Percentiles rank a stretch among this genome's conserved stretches.
Evolutionary conservation across 331 rosid species (phyloP).

Genomic region (Malus hybrid): DNA sequence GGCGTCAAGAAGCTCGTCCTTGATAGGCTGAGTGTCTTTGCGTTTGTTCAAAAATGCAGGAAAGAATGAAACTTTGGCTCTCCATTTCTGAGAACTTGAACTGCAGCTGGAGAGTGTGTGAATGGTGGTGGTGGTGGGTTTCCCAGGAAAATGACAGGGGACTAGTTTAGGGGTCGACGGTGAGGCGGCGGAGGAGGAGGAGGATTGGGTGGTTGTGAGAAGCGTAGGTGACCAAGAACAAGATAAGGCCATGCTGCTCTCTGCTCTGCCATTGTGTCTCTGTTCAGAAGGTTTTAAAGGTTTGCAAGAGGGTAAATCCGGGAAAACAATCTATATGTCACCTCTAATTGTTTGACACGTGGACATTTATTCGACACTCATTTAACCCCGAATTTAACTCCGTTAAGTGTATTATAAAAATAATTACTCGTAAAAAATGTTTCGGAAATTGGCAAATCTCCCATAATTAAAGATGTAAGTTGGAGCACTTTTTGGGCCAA

Average conservation of each 20-base stretch:
- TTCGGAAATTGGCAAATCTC: no score
- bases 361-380: no score
- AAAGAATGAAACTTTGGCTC: conserved; percentile 61
- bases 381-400: no score
- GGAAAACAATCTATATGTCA: background rate
- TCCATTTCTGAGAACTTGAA: conserved; percentile 50
- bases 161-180: conserved; percentile 13
- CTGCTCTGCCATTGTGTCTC: background rate
- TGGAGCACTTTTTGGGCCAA: no score
- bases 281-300: background rate
- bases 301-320: background rate
- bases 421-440: no score
- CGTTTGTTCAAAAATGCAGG: conserved; percentile 56
- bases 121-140: conserved; percentile 18
- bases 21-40: conserved; percentile 47
- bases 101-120: background rate
- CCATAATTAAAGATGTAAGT: no score
- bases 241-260: conserved; percentile 58
- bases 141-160: conserved; percentile 8
- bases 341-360: no score
- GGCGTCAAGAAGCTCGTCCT: conserved; percentile 73
- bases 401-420: no score
- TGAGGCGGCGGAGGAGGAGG: conserved; percentile 3
- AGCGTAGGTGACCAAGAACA: conserved; percentile 34
- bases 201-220: conserved; percentile 19